Evolutionary conservation across 768 basidiomycete genomes (phyloP).

Genomic region (Boletus sensibilis): DNA sequence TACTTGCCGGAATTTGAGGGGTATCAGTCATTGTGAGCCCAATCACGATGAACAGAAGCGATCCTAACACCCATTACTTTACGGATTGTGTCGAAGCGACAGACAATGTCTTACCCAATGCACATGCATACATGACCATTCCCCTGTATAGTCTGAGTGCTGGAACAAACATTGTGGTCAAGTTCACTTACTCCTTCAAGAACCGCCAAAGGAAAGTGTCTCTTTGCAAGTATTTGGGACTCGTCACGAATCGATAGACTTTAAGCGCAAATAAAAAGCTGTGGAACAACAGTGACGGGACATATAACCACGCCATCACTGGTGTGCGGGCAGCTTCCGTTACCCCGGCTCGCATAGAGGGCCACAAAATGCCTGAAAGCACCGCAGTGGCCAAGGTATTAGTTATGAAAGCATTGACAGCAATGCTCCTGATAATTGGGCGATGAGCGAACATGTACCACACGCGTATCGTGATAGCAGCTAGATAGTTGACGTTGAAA

Average conservation of each 20-base stretch:
- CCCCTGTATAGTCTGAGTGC: slow-evolving; percentile 14
- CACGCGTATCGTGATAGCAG: slow-evolving; percentile 15
- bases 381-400: neutral
- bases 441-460: slow-evolving; percentile 18
- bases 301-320: slow-evolving; percentile 6
- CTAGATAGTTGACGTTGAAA: neutral
- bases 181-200: slow-evolving; percentile 16
- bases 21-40: slow-evolving; percentile 5
- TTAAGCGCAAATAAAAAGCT: slow-evolving; percentile 16
- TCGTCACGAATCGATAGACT: slow-evolving; percentile 11
- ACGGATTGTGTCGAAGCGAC: neutral
- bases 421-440: neutral
- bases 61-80: slow-evolving; percentile 7
- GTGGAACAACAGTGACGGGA: slow-evolving; percentile 14
- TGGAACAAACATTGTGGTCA: neutral
- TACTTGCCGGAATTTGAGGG: slow-evolving; percentile 10
- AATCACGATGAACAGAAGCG: slow-evolving; percentile 15
- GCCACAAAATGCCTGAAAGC: neutral
- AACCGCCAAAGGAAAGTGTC: slow-evolving; percentile 15
- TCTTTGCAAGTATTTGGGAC: slow-evolving; percentile 3
- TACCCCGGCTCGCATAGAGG: neutral
- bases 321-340: neutral
- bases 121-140: slow-evolving; percentile 25
- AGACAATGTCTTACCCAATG: slow-evolving; percentile 5
- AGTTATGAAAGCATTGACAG: neutral